Evolutionary conservation across 257 asterid genomes (phyloP), one percentile per base, ranked within the genome.

Genomic region (Nicotiana otophora): DNA sequence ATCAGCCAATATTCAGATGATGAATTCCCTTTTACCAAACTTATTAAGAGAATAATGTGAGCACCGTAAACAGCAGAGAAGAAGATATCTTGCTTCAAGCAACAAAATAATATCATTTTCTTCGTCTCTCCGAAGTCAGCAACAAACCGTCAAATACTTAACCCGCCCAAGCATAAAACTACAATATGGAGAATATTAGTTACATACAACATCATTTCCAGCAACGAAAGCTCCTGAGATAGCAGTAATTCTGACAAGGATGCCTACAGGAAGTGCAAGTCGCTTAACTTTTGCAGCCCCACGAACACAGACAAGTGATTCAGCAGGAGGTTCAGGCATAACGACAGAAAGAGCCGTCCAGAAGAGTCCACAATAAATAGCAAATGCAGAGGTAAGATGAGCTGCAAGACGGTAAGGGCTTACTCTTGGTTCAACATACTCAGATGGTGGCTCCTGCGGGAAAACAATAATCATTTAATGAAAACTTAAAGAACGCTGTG

Each of bases 191-290:
- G 57, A 83, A 79, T 77, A 67, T 75, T 0, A 62, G 85, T 39
- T 68, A 85, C 97, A 66, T 87, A 94, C 99, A 77, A 97, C 99
- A 60, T 96, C 98, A 86, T 96, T 96, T 83, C 97, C 99, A 61
- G 99, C 99, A 81, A 96, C 99, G 88, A 94, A 96, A 84, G 99
- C 98, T 85, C 98, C 98, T 0, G 99, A 96, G 82, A 96, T 84
- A 7, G 98, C 99, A 60, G 98, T 94, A 60, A 92, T 60, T 63
- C 97, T 98, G 63, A 94, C 99, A 31, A 95, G 92, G 80, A 95
- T 85, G 82, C 96, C 90, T n/a, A 91, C 92, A 53, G 98, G 99
- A 78, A 92, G 88, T 60, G 92, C 98, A 79, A 95, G 85, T 74
- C 91, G 93, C 91, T 84, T 92, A 80, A 94, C 95, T 87, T 91